phyloP scores from a whole-genome alignment of 2,329 filamentous ascomycete genomes.

The Cladosporium sphaerospermum region DNA sequence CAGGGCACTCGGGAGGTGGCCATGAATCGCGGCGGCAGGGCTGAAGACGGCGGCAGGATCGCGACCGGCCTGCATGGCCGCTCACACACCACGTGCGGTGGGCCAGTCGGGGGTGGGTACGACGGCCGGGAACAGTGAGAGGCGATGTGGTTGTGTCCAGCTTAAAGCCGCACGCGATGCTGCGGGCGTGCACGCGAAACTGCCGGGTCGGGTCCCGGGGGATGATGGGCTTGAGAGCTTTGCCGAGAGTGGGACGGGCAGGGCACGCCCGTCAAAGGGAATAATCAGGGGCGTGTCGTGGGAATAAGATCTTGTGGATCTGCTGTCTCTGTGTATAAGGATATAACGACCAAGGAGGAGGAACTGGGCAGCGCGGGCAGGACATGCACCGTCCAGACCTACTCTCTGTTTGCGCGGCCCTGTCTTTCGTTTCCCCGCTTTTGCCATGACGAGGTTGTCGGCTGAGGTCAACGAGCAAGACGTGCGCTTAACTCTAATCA shows the following conservation, averaged over 20 bases:
- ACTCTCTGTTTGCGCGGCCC: too few species aligned
- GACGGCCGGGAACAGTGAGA: not conserved
- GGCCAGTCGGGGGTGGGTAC: not conserved
- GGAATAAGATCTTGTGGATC: not conserved
- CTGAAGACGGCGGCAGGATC: not conserved
- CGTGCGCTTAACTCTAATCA: too few species aligned
- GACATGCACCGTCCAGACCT: too few species aligned
- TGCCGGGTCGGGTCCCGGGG: too few species aligned
- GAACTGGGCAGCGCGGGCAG: too few species aligned
- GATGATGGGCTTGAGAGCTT: too few species aligned
- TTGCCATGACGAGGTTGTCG: too few species aligned
- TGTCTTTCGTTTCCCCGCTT: too few species aligned
- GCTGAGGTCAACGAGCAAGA: too few species aligned
- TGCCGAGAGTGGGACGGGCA: not conserved
- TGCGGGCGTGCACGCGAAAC: too few species aligned
- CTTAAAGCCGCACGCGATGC: constrained; percentile 9
- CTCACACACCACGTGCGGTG: not conserved
- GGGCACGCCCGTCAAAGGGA: not conserved
- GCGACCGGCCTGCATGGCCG: constrained; percentile 3
- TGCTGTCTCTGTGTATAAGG: too few species aligned
- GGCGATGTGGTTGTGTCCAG: constrained; percentile 5
- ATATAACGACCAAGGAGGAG: too few species aligned
- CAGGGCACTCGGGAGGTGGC: not conserved
- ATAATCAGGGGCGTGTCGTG: not conserved
- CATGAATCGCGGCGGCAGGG: not conserved